Conservation (phyloP, 2,329 filamentous ascomycete species). For the Trichoderma polysporum region DNA sequence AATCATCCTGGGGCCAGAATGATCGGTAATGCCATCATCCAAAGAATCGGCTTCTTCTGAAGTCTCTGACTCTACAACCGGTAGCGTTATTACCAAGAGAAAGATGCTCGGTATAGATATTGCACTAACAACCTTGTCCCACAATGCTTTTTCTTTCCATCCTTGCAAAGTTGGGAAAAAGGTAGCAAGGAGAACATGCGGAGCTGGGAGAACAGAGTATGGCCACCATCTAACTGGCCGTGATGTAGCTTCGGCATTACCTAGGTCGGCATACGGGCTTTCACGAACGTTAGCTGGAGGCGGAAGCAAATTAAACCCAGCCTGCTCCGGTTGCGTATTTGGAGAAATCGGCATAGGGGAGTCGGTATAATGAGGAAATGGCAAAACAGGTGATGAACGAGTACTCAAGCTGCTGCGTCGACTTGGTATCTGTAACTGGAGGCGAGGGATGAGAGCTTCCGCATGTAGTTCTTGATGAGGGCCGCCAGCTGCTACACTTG, state of each 20-base stretch:
- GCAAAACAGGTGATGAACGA: conserved; percentile 52
- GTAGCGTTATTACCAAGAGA: conserved; percentile 82
- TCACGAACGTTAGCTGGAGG: conserved; percentile 38
- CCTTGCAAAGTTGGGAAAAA: conserved; percentile 84
- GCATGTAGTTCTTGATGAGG: background rate
- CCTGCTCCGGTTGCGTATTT: conserved; percentile 40
- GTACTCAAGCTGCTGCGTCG: conserved; percentile 44
- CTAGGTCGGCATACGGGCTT: conserved; percentile 49
- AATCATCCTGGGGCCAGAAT: conserved; percentile 28
- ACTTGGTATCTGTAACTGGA: conserved; percentile 50
- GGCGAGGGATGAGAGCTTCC: conserved; percentile 26
- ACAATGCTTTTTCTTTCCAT: conserved; percentile 80
- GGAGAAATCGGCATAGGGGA: conserved; percentile 49
- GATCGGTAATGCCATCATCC: conserved; percentile 32
- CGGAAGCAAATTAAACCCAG: conserved; percentile 56
- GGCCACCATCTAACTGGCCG: conserved; percentile 76
- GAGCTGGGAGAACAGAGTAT: conserved; percentile 68
- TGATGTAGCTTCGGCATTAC: conserved; percentile 38
- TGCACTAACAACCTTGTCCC: conserved; percentile 78
- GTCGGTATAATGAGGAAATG: conserved; percentile 70
- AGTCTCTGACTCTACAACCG: conserved; percentile 76
- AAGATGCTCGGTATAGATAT: conserved; percentile 90
- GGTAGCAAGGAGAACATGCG: conserved; percentile 67
- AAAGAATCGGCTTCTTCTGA: conserved; percentile 42
- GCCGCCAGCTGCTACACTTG: conserved; percentile 15